These are phyloP conservation scores for Suaeda aralocaspica DNA, from an alignment of 148 eudicot genomes.

Conservation along the genomic window DNA sequence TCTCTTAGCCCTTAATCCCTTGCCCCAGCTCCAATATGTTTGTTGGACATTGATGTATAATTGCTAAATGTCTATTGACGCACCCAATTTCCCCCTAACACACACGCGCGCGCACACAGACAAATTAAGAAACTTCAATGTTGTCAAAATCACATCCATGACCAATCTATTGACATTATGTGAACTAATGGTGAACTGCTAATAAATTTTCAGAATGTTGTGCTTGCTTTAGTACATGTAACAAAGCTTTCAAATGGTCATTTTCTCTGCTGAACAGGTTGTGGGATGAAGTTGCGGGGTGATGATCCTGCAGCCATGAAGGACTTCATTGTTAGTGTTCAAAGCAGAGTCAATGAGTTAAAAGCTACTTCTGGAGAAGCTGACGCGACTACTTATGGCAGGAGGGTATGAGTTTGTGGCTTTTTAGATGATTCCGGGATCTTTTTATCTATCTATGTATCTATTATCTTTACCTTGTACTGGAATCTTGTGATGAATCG, in stretches of 20 bases:
- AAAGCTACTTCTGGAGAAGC: constrained; percentile 53
- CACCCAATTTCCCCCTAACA: not conserved
- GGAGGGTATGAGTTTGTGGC: constrained; percentile 54
- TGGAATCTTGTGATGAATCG: constrained; percentile 1
- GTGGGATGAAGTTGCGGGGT: constrained; percentile 88
- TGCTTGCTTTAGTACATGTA: not conserved
- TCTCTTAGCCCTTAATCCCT: not conserved
- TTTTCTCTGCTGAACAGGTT: constrained; percentile 39
- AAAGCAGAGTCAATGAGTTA: constrained; percentile 64
- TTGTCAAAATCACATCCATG: too few species aligned
- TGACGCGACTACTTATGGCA: constrained; percentile 39
- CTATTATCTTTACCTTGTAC: too few species aligned
- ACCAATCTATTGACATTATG: too few species aligned
- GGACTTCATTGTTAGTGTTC: constrained; percentile 63
- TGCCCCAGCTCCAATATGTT: too few species aligned
- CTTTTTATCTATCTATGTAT: too few species aligned
- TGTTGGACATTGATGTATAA: too few species aligned
- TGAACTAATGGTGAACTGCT: not conserved
- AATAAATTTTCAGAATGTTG: not conserved
- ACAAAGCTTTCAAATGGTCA: too few species aligned
- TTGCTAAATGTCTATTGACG: too few species aligned
- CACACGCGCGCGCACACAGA: too few species aligned
- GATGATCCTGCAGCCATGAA: constrained; percentile 94
- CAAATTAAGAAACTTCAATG: too few species aligned
- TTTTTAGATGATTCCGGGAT: not conserved